Base-by-base conservation (phyloP, 2,329 filamentous ascomycete species). In the Acarospora socialis region DNA sequence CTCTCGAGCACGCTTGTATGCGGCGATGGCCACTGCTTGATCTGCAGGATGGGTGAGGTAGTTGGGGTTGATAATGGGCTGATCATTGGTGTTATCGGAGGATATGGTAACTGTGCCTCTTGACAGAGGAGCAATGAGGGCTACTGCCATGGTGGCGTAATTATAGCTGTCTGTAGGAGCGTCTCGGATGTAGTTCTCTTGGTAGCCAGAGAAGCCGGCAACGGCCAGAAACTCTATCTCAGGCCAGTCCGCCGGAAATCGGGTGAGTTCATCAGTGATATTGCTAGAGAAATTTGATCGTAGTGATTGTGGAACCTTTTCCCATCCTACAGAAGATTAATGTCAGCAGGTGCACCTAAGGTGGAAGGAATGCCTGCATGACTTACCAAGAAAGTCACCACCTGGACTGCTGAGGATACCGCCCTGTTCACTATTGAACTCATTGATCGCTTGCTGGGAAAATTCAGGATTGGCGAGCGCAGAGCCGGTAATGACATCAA, bases 81-180 rank as follows among this genome's bases (percentile, higher is more conserved):
- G 33, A 5, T 45, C 44, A 2, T 25, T 21, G 27, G 43, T 50
- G 33, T 51, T 40, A 14, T 39, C 27, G 0, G 50, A 53, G 2
- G 28, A 28, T 19, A 62, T 50, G 0, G 50, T 54, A 1, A 62
- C 44, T 26, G 48, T 59, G n/a, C 59, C 59, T 1, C 52, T 50
- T 4, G 48, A 52, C n/a, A 44, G 38, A 1, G 51, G 44, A 4
- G 49, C 38, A 2, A 46, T 33, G 6, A 53, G 38, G 3, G 38
- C 42, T 4, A 41, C 38, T 3, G 39, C 37, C 3, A 53, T 23
- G 9, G 43, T 42, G 9, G 37, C 49, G 30, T 53, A 53, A 17
- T 51, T 43, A 21, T 37, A 35, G n/a, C 44, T 50, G 22, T 52
- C 50, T 7, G n/a, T 20, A 6, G 37, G 35, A 3, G 1, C 30